Evolutionary conservation across 2,329 filamentous ascomycete genomes (phyloP).

Genomic region (Sporothrix inflata): DNA sequence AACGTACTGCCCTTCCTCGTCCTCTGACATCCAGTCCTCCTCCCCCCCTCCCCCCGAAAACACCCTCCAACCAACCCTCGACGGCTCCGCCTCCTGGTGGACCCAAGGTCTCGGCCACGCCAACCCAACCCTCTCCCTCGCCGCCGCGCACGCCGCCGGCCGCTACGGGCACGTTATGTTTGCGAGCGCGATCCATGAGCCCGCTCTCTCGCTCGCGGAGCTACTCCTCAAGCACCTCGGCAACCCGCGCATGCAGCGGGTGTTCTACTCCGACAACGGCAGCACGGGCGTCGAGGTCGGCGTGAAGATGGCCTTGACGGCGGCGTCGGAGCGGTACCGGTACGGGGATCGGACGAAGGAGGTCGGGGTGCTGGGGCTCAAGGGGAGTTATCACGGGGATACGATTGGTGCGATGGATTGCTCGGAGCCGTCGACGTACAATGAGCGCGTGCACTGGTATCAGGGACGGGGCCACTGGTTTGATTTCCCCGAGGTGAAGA

Average conservation of each 20-base stretch:
- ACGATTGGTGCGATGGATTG: constrained; percentile 89
- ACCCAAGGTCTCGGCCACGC: constrained; percentile 85
- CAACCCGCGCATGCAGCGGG: constrained; percentile 68
- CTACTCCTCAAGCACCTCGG: constrained; percentile 60
- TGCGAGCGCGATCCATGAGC: constrained; percentile 76
- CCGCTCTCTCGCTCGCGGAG: constrained; percentile 71
- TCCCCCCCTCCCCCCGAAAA: neutral
- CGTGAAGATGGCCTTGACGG: constrained; percentile 80
- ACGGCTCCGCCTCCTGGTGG: constrained; percentile 90
- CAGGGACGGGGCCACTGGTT: constrained; percentile 79
- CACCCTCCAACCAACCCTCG: constrained; percentile 69
- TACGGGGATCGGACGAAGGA: constrained; percentile 56
- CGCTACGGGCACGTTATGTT: constrained; percentile 91
- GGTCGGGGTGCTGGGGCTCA: constrained; percentile 72
- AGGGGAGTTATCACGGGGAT: constrained; percentile 83
- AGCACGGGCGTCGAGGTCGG: constrained; percentile 84
- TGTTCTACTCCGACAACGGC: constrained; percentile 84
- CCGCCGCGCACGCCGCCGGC: constrained; percentile 79
- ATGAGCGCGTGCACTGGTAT: constrained; percentile 87
- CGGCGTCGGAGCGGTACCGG: constrained; percentile 66
- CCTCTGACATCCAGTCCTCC: neutral
- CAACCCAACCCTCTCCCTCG: constrained; percentile 70
- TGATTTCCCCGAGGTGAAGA: constrained; percentile 73
- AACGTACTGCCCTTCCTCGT: constrained; percentile 38
- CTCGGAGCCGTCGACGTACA: constrained; percentile 75